Percentiles rank a stretch among this genome's conserved stretches.
phyloP scores from a whole-genome alignment of 2,329 filamentous ascomycete genomes.

The Hortaea sp. region DNA sequence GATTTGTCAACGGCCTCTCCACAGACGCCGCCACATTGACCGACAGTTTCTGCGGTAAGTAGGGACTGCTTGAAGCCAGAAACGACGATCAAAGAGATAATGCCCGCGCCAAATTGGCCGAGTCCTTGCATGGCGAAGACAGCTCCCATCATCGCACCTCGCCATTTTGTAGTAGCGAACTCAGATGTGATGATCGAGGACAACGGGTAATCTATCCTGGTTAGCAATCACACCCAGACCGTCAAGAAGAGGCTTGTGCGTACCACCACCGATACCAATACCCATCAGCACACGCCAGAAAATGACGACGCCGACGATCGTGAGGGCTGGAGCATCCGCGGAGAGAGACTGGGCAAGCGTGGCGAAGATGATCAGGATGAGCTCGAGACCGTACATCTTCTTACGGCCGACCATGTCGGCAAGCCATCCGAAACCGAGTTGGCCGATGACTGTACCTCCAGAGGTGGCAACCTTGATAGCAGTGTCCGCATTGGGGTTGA shows the following conservation, averaged over 20 bases:
- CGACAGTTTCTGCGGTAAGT: slow-evolving; percentile 30
- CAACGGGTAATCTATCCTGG: slow-evolving; percentile 60
- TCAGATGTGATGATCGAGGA: slow-evolving; percentile 79
- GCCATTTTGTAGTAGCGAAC: slow-evolving; percentile 76
- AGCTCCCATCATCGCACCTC: slow-evolving; percentile 77
- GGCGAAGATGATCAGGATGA: slow-evolving; percentile 71
- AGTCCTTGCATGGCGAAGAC: slow-evolving; percentile 85
- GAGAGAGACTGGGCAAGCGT: slow-evolving; percentile 63
- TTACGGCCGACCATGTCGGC: slow-evolving; percentile 71
- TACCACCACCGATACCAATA: slow-evolving; percentile 59
- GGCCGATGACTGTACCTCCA: slow-evolving; percentile 75
- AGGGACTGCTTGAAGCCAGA: slow-evolving; percentile 29
- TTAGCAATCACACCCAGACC: not conserved
- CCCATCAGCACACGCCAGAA: slow-evolving; percentile 79
- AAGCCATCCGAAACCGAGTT: slow-evolving; percentile 67
- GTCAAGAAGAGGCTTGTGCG: not conserved
- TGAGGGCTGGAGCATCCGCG: slow-evolving; percentile 52
- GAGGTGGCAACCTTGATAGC: slow-evolving; percentile 81
- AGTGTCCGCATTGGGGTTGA: slow-evolving; percentile 60
- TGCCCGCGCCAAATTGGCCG: slow-evolving; percentile 65
- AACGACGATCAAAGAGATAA: slow-evolving; percentile 59
- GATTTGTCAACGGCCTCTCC: slow-evolving; percentile 71
- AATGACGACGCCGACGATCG: slow-evolving; percentile 56
- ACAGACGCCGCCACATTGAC: slow-evolving; percentile 53
- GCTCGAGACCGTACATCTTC: slow-evolving; percentile 71